These are phyloP conservation scores for Pseudohyphozyma bogoriensis DNA, from an alignment of 768 basidiomycete species.

Conservation along the genomic window DNA sequence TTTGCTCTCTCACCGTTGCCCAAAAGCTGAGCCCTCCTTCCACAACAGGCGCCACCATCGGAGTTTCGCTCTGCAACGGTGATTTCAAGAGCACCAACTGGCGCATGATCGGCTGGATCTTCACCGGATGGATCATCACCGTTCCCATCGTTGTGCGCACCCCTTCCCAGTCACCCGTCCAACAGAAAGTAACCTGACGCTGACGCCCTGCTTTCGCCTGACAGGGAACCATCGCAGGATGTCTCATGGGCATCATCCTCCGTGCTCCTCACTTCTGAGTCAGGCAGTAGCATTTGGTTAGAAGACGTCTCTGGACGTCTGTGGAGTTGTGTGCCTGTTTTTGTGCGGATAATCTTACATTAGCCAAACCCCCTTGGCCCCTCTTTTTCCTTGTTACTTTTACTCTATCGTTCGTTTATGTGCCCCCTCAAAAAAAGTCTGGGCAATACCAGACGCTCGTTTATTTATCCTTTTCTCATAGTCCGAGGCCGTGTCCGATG, in stretches of 20 bases:
- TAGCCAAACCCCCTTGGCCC: no score
- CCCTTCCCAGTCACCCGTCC: background rate
- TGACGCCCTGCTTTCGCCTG: conserved; percentile 26
- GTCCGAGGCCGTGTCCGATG: no score
- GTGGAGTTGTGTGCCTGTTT: no score
- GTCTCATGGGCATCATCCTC: conserved; percentile 33
- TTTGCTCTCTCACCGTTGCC: background rate
- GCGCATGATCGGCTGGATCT: conserved; percentile 36
- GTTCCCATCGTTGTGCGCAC: conserved; percentile 18
- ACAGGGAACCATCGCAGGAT: conserved; percentile 31
- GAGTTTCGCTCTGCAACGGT: conserved; percentile 38
- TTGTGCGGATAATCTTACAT: no score
- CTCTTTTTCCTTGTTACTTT: no score
- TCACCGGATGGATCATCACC: conserved; percentile 29
- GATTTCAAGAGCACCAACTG: conserved; percentile 37
- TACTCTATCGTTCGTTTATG: no score
- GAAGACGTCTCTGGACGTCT: no score
- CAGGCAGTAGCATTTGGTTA: no score
- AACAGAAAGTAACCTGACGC: background rate
- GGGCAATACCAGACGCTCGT: no score
- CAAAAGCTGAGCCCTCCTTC: background rate
- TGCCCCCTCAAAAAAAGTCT: no score
- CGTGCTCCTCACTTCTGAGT: conserved; percentile 38
- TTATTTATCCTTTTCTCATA: no score
- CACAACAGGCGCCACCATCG: conserved; percentile 36